Base-by-base conservation (phyloP, 306 rosid species). In the Astragalus glycyphyllos region DNA sequence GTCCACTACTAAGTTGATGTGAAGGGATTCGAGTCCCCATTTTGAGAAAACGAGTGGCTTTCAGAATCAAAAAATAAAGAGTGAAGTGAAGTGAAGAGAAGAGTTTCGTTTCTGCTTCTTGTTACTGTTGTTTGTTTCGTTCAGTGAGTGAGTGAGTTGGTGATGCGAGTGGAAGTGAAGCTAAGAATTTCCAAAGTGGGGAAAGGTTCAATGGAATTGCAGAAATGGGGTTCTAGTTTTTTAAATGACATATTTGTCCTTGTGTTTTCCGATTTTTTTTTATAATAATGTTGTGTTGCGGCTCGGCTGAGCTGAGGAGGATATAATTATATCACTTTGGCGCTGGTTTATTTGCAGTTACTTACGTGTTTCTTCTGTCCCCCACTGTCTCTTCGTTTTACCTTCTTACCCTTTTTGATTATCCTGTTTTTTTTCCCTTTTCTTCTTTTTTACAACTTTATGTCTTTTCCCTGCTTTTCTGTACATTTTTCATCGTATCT, bases 1-100 rank as follows among this genome's bases (percentile, higher is more conserved):
- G 96, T 42, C 99, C 99, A 29, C 86, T 78, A 56, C 97, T 89
- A 65, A 91, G 92, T 85, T 94, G 95, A 80, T 94, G 99, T 20
- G 97, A 87, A 40, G 92, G 95, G 75, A 89, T 84, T 75, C 91
- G 91, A 6, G 87, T 77, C 17, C 92, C 91, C 99, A 95, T 82
- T 38, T 41, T 60, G 47, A 38, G 58, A 54, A 68, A 72, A 63
- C 58, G 6, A 71, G 37, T 9, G 35, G 44, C 73, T 75, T 75
- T 45, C 51, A 49, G 7, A 11, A 26, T 26, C 31, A 26, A 26
- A 26, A 26, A 8, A 40, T 8, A 1, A 20, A 32, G 11, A 31
- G 60, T n/a, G n/a, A n/a, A 42, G 68, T 14, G 70, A 35, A 44
- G 12, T 51, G 50, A 57, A 42, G 68, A 10, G 70, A 26, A 34